These are phyloP conservation scores for Corylus heterophylla DNA, from an alignment of 306 rosid genomes.

Conservation along the genomic window DNA sequence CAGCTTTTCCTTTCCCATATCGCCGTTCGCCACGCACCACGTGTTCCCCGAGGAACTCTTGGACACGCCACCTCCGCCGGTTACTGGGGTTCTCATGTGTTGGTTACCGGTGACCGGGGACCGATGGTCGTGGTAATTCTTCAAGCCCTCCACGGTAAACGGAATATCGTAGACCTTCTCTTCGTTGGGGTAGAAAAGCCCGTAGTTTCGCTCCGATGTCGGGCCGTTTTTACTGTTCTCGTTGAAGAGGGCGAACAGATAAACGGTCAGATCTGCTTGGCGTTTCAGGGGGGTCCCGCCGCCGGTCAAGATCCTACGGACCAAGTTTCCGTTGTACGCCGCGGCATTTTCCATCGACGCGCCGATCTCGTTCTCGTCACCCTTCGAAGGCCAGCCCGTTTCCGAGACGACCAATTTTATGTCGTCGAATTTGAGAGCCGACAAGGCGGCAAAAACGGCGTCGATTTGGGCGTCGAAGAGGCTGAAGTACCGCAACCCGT, in stretches of 20 bases:
- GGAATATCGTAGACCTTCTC: constrained; percentile 72
- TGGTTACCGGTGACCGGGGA: constrained; percentile 23
- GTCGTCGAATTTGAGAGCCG: constrained; percentile 68
- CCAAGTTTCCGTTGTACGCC: constrained; percentile 82
- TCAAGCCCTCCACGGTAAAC: constrained; percentile 56
- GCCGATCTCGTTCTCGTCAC: constrained; percentile 79
- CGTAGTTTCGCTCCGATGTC: constrained; percentile 83
- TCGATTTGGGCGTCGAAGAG: constrained; percentile 95
- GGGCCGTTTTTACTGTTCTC: constrained; percentile 82
- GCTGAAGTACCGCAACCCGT: constrained; percentile 66
- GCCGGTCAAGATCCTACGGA: constrained; percentile 66
- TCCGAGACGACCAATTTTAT: constrained; percentile 67
- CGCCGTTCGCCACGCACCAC: constrained; percentile 94
- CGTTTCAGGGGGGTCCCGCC: constrained; percentile 85
- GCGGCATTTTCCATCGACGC: constrained; percentile 81
- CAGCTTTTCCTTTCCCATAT: constrained; percentile 57
- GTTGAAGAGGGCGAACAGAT: constrained; percentile 83
- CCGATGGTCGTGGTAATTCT: constrained; percentile 43
- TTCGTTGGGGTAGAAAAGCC: constrained; percentile 72
- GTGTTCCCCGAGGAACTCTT: constrained; percentile 67
- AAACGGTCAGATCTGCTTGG: constrained; percentile 84
- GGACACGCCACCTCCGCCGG: constrained; percentile 59
- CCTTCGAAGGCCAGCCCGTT: constrained; percentile 92
- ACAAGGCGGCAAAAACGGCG: constrained; percentile 87
- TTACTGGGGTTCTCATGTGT: constrained; percentile 3